These are phyloP conservation scores for Paracorniculantispora psalliotae DNA, from an alignment of 2,329 filamentous ascomycete species.

Conservation along the genomic window DNA sequence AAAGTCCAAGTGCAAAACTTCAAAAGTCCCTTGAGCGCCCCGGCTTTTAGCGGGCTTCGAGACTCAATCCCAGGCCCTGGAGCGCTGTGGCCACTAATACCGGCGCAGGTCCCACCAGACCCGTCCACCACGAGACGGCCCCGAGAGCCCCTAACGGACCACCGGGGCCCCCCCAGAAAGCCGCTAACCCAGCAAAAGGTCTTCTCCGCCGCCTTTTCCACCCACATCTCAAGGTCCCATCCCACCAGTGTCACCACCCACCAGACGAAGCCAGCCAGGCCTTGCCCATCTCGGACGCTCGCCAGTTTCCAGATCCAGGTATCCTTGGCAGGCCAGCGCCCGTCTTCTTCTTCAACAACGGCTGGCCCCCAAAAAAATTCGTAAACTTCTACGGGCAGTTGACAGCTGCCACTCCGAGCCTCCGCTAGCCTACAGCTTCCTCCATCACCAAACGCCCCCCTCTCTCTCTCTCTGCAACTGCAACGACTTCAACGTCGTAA, in stretches of 20 bases:
- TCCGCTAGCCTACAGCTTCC: background rate
- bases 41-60: slow-evolving; percentile 1
- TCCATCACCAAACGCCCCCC: background rate
- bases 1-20: too few species aligned
- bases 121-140: background rate
- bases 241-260: too few species aligned
- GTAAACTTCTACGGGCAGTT: too few species aligned
- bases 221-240: background rate
- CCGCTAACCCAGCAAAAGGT: slow-evolving; percentile 7
- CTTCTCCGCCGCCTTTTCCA: background rate
- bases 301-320: slow-evolving; percentile 9
- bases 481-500: background rate
- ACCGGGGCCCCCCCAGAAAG: too few species aligned
- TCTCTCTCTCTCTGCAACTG: background rate
- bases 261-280: too few species aligned
- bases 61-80: too few species aligned
- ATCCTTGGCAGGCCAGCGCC: slow-evolving; percentile 4
- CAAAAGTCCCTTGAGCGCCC: too few species aligned
- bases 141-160: background rate
- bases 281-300: slow-evolving; percentile 8
- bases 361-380: slow-evolving; percentile 2
- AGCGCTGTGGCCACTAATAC: too few species aligned
- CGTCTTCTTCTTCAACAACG: background rate
- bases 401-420: background rate
- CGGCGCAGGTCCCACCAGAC: too few species aligned